phyloP scores from a whole-genome alignment of 352 stramenopile species.

The Phytophthora citricola region DNA sequence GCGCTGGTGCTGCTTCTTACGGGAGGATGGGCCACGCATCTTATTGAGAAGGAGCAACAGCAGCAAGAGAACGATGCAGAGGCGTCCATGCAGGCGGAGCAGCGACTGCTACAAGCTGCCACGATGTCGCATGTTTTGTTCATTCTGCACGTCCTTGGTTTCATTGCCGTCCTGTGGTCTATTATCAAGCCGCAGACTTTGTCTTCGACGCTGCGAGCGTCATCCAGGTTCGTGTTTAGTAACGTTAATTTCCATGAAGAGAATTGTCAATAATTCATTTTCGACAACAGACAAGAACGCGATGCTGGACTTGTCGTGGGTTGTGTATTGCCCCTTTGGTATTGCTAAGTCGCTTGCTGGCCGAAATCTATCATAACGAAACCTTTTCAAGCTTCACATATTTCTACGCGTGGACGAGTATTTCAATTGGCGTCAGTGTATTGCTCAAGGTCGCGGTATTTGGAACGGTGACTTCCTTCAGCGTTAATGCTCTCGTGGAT shows the following conservation, averaged over 20 bases:
- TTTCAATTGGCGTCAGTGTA: constrained; percentile 53
- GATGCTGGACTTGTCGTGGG: constrained; percentile 67
- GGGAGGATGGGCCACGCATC: constrained; percentile 41
- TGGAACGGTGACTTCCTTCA: constrained; percentile 40
- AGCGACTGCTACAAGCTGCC: constrained; percentile 39
- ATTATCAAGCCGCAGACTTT: constrained; percentile 25
- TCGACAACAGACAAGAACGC: constrained; percentile 48
- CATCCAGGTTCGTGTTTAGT: constrained; percentile 30
- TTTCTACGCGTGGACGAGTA: constrained; percentile 65
- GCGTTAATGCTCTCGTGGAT: constrained; percentile 52
- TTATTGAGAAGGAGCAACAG: constrained; percentile 30
- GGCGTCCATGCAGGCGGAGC: constrained; percentile 25
- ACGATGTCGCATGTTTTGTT: constrained; percentile 38
- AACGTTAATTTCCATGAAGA: constrained; percentile 3
- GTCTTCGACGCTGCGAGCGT: constrained; percentile 22
- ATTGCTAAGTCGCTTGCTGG: constrained; percentile 62
- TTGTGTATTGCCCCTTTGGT: constrained; percentile 66
- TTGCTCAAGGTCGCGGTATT: constrained; percentile 56
- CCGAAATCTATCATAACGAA: constrained; percentile 33
- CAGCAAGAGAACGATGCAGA: constrained; percentile 7
- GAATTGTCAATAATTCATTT: constrained; percentile 5
- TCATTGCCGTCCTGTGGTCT: constrained; percentile 37
- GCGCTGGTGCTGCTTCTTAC: constrained; percentile 40
- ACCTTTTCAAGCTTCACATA: constrained; percentile 47
- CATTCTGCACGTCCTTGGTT: constrained; percentile 37